Evolutionary conservation across 2,329 filamentous ascomycete species (phyloP), one percentile per base, ranked within the genome.

Genomic region (Dothidotthia symphoricarpi): DNA sequence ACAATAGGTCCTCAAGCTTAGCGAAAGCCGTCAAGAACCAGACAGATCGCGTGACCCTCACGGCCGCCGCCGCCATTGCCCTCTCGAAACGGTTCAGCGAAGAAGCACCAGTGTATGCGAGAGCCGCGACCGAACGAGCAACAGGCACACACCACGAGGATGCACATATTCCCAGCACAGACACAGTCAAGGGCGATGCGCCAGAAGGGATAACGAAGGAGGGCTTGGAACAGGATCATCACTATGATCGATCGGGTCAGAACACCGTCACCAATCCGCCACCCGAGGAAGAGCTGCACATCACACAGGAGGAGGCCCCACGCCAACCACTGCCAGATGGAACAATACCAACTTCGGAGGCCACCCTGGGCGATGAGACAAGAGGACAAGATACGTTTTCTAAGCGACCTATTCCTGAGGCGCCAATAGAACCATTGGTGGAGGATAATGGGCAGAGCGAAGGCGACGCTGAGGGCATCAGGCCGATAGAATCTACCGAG

Each of bases 1-100:
- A 78, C 63, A 80, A 70, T 33, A 74, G 76, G 49, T 85, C 83
- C 0, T 86, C 83, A 2, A 79, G 77, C 19, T 63, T 86, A 31
- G 78, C 80, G 17, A 81, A 78, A 59, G 76, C 77, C 11, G 71
- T 83, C 39, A 81, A 81, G 60, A 72, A 61, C 34, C 80, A 83
- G 64, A 78, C 77, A 2, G 78, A 83, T 45, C 73, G 77, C 38
- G 64, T 84, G 33, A 80, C 80, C 1, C 68, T 82, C 34, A 83
- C 80, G 13, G 74, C 75, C 25, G 74, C 77, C 51, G 81, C 82
- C 28, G 81, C 80, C 14, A 73, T 78, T 24, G 75, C 76, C 34
- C 70, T 85, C 34, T 76, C 75, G 11, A 73, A 74, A 45, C 72
- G 78, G 34, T 73, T 83, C 56, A 75, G 77, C 49, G 80, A 81